Evolutionary conservation across 2,329 filamentous ascomycete genomes (phyloP).

Genomic region (Dactylellina sp.): DNA sequence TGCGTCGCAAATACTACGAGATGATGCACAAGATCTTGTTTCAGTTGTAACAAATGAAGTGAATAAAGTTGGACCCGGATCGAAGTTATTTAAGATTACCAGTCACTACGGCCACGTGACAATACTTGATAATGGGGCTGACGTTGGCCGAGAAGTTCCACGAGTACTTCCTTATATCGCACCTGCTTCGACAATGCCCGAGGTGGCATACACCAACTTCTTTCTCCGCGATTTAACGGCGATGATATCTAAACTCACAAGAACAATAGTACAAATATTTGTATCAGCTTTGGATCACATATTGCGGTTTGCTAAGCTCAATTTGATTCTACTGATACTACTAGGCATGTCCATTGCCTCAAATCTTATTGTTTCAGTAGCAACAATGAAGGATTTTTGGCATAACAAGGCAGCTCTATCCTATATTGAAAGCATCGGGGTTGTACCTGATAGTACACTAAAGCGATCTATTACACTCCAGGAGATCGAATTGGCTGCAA

Average conservation of each 20-base stretch:
- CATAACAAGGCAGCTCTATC: slow-evolving; percentile 39
- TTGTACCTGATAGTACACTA: slow-evolving; percentile 30
- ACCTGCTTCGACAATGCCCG: slow-evolving; percentile 36
- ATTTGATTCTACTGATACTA: slow-evolving; percentile 26
- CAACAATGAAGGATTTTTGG: slow-evolving; percentile 37
- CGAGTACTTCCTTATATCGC: neutral
- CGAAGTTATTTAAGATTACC: slow-evolving; percentile 41
- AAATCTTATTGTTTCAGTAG: slow-evolving; percentile 32
- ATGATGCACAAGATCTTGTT: slow-evolving; percentile 47
- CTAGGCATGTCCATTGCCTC: slow-evolving; percentile 35
- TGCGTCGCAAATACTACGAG: slow-evolving; percentile 33
- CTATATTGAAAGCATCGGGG: slow-evolving; percentile 41
- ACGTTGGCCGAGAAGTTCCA: neutral
- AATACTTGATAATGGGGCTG: neutral
- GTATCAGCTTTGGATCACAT: neutral
- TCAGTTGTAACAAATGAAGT: slow-evolving; percentile 39
- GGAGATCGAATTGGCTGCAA: slow-evolving; percentile 37
- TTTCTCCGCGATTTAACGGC: slow-evolving; percentile 6
- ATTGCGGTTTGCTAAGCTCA: slow-evolving; percentile 21
- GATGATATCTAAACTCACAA: neutral
- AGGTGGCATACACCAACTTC: slow-evolving; percentile 20
- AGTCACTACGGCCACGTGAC: slow-evolving; percentile 38
- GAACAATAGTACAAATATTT: neutral
- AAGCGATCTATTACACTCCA: slow-evolving; percentile 48
- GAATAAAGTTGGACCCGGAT: slow-evolving; percentile 17